Percentiles rank a stretch among this genome's conserved stretches.
Evolutionary conservation across 345 rosid genomes (phyloP).

Genomic region (Eucalyptus sideroxylon): DNA sequence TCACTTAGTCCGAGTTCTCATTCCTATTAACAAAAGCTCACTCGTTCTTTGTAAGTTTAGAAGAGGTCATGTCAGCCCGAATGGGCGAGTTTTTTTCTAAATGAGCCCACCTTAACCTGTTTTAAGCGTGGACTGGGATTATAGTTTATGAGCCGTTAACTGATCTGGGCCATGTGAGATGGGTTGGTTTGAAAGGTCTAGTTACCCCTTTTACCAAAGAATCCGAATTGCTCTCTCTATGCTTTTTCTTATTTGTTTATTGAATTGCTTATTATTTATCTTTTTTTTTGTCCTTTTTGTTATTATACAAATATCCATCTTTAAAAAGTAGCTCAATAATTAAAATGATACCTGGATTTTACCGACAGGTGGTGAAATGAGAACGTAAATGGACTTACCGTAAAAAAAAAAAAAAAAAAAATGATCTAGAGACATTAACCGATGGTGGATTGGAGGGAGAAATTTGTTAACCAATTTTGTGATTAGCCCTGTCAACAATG

Average conservation of each 20-base stretch:
- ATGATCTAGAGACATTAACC: no score
- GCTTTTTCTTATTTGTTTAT: no score
- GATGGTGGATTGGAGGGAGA: fast-evolving
- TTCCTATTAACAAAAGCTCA: no score
- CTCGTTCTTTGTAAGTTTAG: no score
- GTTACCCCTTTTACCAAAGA: neutral
- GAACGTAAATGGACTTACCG: fast-evolving
- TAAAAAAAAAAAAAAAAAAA: no score
- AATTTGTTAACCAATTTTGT: no score
- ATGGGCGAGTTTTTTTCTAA: no score
- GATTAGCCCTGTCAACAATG: no score
- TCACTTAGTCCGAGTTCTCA: no score
- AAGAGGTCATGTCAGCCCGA: no score
- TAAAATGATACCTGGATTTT: neutral
- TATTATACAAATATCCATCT: neutral
- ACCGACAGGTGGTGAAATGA: neutral
- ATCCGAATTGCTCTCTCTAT: neutral
- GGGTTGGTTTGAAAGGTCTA: neutral
- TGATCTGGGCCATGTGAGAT: neutral
- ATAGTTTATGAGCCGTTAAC: no score
- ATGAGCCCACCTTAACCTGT: neutral
- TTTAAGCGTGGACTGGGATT: neutral
- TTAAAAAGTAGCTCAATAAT: neutral
- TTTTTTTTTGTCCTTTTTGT: neutral
- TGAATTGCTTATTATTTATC: neutral